Conservation (phyloP, 176 grass and related monocot species). For the Hordeum marinum region DNA sequence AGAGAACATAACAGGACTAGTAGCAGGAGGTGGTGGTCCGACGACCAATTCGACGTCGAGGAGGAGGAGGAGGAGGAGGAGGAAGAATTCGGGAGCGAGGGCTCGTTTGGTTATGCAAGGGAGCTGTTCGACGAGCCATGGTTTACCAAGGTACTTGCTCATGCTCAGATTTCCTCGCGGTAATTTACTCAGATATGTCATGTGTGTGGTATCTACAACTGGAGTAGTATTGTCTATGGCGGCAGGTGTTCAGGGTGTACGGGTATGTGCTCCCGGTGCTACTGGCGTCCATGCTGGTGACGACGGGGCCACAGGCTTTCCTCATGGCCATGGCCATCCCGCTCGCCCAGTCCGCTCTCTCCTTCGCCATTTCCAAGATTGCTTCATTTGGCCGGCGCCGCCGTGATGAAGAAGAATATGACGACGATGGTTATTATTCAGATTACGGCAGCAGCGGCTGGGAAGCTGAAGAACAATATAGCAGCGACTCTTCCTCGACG, state of each 20-base stretch:
- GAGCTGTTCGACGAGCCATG: conserved; percentile 41
- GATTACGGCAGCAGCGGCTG: background rate
- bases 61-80: background rate
- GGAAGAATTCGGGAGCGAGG: background rate
- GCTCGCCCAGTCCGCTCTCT: conserved; percentile 65
- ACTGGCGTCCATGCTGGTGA: conserved; percentile 53
- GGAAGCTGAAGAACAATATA: background rate
- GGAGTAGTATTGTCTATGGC: background rate
- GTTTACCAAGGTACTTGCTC: conserved; percentile 33
- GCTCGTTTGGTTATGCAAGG: conserved; percentile 33
- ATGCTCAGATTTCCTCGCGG: background rate
- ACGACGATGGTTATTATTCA: conserved; percentile 7
- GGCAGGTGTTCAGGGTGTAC: conserved; percentile 50
- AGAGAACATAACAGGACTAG: background rate
- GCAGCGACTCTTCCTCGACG: background rate
- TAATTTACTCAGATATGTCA: background rate
- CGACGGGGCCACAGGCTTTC: conserved; percentile 67
- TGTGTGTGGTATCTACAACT: background rate
- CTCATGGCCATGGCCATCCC: conserved; percentile 79
- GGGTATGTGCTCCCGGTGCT: conserved; percentile 64
- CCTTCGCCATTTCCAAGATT: conserved; percentile 52
- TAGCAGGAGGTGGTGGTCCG: background rate
- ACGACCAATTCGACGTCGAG: background rate
- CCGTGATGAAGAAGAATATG: background rate
- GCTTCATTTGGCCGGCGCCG: background rate